A percentile compares a stretch with the other conserved stretches of the same genome.
Conservation (phyloP, 2,329 filamentous ascomycete genomes). For the Colletotrichum coccodes region DNA sequence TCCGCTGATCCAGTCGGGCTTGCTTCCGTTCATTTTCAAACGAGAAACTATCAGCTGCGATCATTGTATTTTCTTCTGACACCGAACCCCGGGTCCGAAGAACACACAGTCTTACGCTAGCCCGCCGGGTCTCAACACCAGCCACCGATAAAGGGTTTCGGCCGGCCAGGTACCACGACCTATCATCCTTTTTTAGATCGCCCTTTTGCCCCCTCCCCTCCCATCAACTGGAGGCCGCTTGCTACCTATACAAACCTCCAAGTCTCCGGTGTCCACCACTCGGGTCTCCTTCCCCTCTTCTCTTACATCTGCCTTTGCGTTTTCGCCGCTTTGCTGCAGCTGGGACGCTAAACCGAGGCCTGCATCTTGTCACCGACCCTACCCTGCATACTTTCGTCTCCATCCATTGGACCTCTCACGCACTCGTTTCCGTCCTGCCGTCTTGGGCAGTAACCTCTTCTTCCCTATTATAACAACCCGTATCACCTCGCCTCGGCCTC, state of each 20-base stretch:
- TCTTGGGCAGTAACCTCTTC: conserved; percentile 32
- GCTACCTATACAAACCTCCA: conserved; percentile 22
- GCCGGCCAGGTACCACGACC: conserved; percentile 23
- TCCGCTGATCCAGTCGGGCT: neutral
- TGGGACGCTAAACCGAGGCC: conserved; percentile 27
- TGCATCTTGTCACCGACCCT: conserved; percentile 21
- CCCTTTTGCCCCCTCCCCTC: conserved; percentile 20
- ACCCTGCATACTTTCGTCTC: conserved; percentile 15
- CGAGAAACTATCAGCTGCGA: conserved; percentile 3
- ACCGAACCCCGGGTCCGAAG: conserved; percentile 7
- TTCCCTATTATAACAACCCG: conserved; percentile 42
- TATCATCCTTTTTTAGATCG: conserved; percentile 20
- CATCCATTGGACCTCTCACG: conserved; percentile 14
- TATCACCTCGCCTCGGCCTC: conserved; percentile 38
- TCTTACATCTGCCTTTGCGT: conserved; percentile 21
- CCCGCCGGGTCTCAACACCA: conserved; percentile 23
- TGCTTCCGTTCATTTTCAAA: conserved; percentile 4
- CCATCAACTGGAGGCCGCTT: conserved; percentile 19
- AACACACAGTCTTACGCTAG: conserved; percentile 7
- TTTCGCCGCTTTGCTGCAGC: conserved; percentile 27
- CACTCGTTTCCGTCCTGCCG: conserved; percentile 21
- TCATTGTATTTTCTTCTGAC: neutral
- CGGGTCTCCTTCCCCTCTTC: conserved; percentile 5
- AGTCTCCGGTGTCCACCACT: conserved; percentile 20
- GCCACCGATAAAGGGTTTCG: conserved; percentile 26